Conservation (phyloP, 2,329 filamentous ascomycete genomes). For the Epichloe amarillans region DNA sequence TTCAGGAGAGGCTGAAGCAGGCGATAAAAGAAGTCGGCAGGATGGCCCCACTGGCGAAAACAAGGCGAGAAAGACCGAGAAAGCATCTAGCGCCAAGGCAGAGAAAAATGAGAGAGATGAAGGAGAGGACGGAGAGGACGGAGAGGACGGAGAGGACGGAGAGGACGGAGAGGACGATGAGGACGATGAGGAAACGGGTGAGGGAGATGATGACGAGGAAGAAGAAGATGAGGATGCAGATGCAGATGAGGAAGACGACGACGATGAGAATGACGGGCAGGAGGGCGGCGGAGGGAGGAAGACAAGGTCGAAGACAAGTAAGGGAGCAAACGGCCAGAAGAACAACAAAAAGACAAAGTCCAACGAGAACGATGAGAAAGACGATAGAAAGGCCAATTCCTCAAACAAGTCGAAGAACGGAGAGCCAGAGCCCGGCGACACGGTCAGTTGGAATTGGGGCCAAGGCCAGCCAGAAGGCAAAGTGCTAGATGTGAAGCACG, state of each 20-base stretch:
- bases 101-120: slow-evolving; percentile 3
- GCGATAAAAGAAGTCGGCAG: slow-evolving; percentile 16
- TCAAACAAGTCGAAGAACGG: slow-evolving; percentile 7
- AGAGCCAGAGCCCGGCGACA: slow-evolving; percentile 26
- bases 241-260: no score
- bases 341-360: background rate
- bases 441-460: slow-evolving; percentile 34
- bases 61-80: slow-evolving; percentile 20
- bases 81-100: slow-evolving; percentile 2
- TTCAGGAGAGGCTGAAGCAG: slow-evolving; percentile 6
- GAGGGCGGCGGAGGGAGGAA: background rate
- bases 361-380: background rate
- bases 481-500: slow-evolving; percentile 29
- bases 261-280: background rate
- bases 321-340: background rate
- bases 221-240: slow-evolving; percentile 3
- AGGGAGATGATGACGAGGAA: slow-evolving; percentile 1
- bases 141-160: background rate
- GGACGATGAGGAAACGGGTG: slow-evolving; percentile 2
- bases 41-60: slow-evolving; percentile 13
- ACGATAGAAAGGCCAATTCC: slow-evolving; percentile 5
- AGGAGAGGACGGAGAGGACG: background rate
- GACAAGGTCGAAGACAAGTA: background rate
- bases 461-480: slow-evolving; percentile 28
- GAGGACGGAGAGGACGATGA: no score